Evolutionary conservation across 2,329 filamentous ascomycete species (phyloP).

Genomic region (Beauveria asiatica): DNA sequence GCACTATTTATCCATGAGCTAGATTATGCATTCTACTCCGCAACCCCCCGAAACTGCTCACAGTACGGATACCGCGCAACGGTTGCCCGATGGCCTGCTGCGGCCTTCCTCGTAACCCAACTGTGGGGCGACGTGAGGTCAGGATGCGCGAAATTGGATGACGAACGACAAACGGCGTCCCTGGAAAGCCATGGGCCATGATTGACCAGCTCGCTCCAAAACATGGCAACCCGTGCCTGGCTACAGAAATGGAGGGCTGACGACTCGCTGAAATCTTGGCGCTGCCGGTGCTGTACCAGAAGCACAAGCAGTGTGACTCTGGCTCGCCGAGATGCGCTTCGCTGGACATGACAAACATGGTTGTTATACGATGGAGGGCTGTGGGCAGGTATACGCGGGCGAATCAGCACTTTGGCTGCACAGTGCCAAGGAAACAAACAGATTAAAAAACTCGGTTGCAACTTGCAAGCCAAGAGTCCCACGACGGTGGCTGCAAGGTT

Average conservation of each 20-base stretch:
- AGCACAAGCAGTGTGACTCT: neutral
- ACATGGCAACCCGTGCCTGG: too few species aligned
- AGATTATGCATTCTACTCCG: neutral
- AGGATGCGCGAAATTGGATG: neutral
- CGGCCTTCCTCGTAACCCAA: neutral
- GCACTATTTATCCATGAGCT: neutral
- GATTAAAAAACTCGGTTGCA: neutral
- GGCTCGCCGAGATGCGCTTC: neutral
- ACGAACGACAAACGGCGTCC: constrained; percentile 4
- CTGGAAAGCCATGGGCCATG: neutral
- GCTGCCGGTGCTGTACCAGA: neutral
- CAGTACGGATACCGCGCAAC: neutral
- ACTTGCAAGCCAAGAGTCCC: too few species aligned
- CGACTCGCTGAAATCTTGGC: neutral
- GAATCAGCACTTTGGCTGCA: neutral
- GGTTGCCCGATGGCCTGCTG: neutral
- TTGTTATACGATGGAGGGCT: neutral
- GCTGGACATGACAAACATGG: neutral
- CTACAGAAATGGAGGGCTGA: too few species aligned
- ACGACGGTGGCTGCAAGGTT: too few species aligned
- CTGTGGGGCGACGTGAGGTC: neutral
- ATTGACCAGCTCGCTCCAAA: constrained; percentile 1
- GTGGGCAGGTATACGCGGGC: neutral
- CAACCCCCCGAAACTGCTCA: too few species aligned
- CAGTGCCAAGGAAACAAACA: neutral